These are phyloP conservation scores for Lasiosphaeria ovina DNA, from an alignment of 495 filamentous ascomycete species.

Conservation along the genomic window DNA sequence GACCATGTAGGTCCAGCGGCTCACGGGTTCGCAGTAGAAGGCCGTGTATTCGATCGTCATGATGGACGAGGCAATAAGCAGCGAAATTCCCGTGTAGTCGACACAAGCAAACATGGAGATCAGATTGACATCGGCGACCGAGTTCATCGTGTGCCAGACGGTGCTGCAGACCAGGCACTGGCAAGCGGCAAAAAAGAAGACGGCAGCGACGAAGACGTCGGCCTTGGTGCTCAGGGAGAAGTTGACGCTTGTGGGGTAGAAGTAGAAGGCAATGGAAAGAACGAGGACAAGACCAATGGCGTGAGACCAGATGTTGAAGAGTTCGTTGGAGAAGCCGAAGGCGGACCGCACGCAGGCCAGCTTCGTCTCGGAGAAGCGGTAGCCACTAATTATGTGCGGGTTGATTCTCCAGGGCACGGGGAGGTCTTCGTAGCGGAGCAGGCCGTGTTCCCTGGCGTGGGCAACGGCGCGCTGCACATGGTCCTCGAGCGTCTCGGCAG, in stretches of 20 bases:
- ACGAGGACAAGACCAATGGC: conserved; percentile 82
- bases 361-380: conserved; percentile 89
- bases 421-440: conserved; percentile 86
- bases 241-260: conserved; percentile 83
- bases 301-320: conserved; percentile 98
- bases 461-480: conserved; percentile 76
- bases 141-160: conserved; percentile 98
- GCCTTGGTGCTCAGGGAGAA: conserved; percentile 82
- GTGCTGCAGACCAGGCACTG: conserved; percentile 94
- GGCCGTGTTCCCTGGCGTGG: conserved; percentile 73
- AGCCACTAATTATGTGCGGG: conserved; percentile 85
- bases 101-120: conserved; percentile 97
- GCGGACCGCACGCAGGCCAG: conserved; percentile 80
- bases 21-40: conserved; percentile 93
- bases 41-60: conserved; percentile 98
- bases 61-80: conserved; percentile 94
- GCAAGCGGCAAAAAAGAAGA: conserved; percentile 96
- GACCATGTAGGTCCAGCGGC: conserved; percentile 82
- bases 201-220: conserved; percentile 82
- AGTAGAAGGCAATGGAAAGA: conserved; percentile 89
- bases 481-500: conserved; percentile 72
- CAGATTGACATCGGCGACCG: conserved; percentile 80
- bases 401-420: conserved; percentile 93
- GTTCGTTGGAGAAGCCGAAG: conserved; percentile 84
- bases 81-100: conserved; percentile 96